These are phyloP conservation scores for Fusarium concolor DNA, from an alignment of 2,329 filamentous ascomycete genomes.

Conservation along the genomic window DNA sequence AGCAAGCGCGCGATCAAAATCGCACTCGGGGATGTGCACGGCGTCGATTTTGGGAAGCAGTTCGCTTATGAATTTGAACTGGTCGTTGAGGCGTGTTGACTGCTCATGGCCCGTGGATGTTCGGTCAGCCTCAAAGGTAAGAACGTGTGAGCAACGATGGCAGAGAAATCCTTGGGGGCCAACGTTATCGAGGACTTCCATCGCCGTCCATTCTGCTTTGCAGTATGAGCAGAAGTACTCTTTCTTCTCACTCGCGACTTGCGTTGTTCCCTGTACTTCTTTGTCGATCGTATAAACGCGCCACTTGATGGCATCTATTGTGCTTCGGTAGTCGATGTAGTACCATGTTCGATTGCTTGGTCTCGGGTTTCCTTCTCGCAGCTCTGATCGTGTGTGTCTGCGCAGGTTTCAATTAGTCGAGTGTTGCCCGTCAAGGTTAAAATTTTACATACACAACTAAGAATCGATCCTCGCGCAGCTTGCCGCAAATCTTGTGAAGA, in stretches of 20 bases:
- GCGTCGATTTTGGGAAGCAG: slow-evolving; percentile 81
- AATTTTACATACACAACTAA: slow-evolving; percentile 74
- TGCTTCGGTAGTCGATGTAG: slow-evolving; percentile 94
- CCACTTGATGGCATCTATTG: slow-evolving; percentile 97
- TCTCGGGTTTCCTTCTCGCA: slow-evolving; percentile 82
- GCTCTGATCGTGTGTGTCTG: slow-evolving; percentile 74
- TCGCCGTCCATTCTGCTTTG: slow-evolving; percentile 85
- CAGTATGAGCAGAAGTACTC: slow-evolving; percentile 89
- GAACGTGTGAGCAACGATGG: slow-evolving; percentile 76
- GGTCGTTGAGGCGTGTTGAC: slow-evolving; percentile 79
- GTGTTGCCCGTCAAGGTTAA: not conserved
- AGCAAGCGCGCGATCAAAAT: slow-evolving; percentile 75
- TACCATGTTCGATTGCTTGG: slow-evolving; percentile 93
- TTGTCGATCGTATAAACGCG: slow-evolving; percentile 89
- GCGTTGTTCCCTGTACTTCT: slow-evolving; percentile 84
- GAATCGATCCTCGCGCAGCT: slow-evolving; percentile 86
- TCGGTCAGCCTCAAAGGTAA: slow-evolving; percentile 75
- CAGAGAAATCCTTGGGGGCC: slow-evolving; percentile 82
- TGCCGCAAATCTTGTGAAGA: slow-evolving; percentile 88
- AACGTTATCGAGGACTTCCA: slow-evolving; percentile 86
- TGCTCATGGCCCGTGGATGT: slow-evolving; percentile 78
- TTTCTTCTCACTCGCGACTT: slow-evolving; percentile 86
- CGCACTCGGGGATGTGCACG: slow-evolving; percentile 78
- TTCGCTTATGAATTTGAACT: slow-evolving; percentile 82
- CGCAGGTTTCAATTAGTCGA: slow-evolving; percentile 61